phyloP scores from a whole-genome alignment of 1,139 yeast genomes.

The Zygosaccharomyces pseudobailii region DNA sequence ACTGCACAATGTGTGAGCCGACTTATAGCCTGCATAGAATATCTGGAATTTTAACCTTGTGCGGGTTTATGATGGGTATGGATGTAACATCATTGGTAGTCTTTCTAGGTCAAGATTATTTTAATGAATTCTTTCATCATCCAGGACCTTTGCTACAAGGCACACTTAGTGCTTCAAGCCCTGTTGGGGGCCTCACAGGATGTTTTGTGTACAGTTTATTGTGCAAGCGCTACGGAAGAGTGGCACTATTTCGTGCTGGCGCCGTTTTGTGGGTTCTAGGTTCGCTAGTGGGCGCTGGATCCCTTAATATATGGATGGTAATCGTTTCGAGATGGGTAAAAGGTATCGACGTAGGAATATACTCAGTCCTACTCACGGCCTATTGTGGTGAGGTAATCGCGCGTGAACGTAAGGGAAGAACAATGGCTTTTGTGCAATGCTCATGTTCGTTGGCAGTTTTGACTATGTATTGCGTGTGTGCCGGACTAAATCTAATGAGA shows the following conservation, averaged over 20 bases:
- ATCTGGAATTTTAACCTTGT: slow-evolving; percentile 47
- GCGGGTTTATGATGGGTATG: slow-evolving; percentile 62
- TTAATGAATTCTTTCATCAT: slow-evolving; percentile 41
- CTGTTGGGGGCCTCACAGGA: slow-evolving; percentile 39
- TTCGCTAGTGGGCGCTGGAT: slow-evolving; percentile 32
- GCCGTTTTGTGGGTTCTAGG: slow-evolving; percentile 36
- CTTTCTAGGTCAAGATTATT: slow-evolving; percentile 45
- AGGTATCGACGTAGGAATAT: slow-evolving; percentile 67
- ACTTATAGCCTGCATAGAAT: slow-evolving; percentile 41
- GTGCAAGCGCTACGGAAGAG: slow-evolving; percentile 32
- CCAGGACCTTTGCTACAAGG: slow-evolving; percentile 43
- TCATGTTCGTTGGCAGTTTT: slow-evolving; percentile 64
- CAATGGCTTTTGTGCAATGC: slow-evolving; percentile 66
- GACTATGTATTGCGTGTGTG: slow-evolving; percentile 35
- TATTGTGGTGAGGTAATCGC: slow-evolving; percentile 74
- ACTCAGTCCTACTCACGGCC: slow-evolving; percentile 68
- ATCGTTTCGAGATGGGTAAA: slow-evolving; percentile 59
- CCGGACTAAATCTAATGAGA: slow-evolving; percentile 35
- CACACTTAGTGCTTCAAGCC: slow-evolving; percentile 40
- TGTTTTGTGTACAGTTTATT: slow-evolving; percentile 32
- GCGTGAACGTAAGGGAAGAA: slow-evolving; percentile 56
- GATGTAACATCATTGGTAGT: slow-evolving; percentile 67
- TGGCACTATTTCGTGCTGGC: slow-evolving; percentile 27
- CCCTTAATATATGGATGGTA: slow-evolving; percentile 30
- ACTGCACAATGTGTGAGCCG: slow-evolving; percentile 1